These are phyloP conservation scores for Candida labiduridarum DNA, from an alignment of 1,139 yeast species.

Conservation along the genomic window DNA sequence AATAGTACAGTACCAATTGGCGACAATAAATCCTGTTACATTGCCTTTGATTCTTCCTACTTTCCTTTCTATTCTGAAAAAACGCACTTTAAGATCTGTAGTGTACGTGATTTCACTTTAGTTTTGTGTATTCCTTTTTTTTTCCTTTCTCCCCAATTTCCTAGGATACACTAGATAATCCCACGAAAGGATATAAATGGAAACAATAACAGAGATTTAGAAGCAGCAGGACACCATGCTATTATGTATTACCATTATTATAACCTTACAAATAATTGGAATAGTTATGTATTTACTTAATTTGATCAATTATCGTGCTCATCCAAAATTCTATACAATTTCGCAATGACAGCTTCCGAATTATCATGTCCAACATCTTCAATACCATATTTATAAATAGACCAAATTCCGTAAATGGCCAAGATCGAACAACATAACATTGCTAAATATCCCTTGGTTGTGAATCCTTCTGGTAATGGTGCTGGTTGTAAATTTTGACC, in stretches of 20 bases:
- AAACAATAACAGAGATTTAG: too few relatives aligned
- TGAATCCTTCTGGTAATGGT: constrained; percentile 81
- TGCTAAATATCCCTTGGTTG: constrained; percentile 88
- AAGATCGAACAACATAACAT: constrained; percentile 76
- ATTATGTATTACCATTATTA: neutral
- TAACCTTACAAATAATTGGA: neutral
- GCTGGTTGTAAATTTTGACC: constrained; percentile 72
- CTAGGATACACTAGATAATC: too few relatives aligned
- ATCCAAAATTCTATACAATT: constrained; percentile 46
- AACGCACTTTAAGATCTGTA: too few relatives aligned
- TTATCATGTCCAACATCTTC: constrained; percentile 63
- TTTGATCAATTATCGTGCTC: constrained; percentile 21
- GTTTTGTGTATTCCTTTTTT: too few relatives aligned
- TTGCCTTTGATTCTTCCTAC: too few relatives aligned
- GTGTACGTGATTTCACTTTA: too few relatives aligned
- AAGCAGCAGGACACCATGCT: too few relatives aligned
- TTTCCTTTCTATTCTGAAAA: too few relatives aligned
- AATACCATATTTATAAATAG: constrained; percentile 82
- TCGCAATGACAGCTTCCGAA: constrained; percentile 54
- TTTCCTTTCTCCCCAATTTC: too few relatives aligned
- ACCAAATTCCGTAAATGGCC: constrained; percentile 76
- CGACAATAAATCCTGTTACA: too few relatives aligned
- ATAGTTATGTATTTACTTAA: neutral
- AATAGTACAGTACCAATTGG: too few relatives aligned
- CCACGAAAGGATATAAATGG: too few relatives aligned